Evolutionary conservation across 805 yeast species (phyloP).

Genomic region (Metschnikowia peoriensis): DNA sequence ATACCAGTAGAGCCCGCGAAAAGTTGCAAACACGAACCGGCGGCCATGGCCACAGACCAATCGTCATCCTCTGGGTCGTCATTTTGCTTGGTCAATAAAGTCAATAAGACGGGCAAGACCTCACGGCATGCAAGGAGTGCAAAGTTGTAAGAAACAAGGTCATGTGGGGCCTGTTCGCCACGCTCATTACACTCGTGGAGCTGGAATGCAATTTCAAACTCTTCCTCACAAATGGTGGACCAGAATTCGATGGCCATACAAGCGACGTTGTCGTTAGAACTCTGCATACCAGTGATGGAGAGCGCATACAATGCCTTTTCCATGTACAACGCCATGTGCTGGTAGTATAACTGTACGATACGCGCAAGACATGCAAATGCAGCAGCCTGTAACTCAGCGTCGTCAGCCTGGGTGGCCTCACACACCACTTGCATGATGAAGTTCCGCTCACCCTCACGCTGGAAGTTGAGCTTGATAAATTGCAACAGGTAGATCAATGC

Average conservation of each 20-base stretch:
- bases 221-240: constrained; percentile 99
- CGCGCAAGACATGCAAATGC: constrained; percentile 95
- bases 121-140: constrained; percentile 81
- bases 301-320: constrained; percentile 91
- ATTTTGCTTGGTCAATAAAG: constrained; percentile 79
- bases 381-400: constrained; percentile 80
- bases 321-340: constrained; percentile 92
- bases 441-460: constrained; percentile 91
- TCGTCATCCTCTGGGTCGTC: constrained; percentile 94
- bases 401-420: constrained; percentile 93
- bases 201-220: constrained; percentile 73
- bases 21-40: constrained; percentile 93
- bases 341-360: constrained; percentile 86
- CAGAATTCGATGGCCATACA: constrained; percentile 99
- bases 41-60: constrained; percentile 98
- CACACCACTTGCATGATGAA: constrained; percentile 98
- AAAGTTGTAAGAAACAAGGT: constrained; percentile 66
- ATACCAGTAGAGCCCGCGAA: constrained; percentile 90
- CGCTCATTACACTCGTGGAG: constrained; percentile 54
- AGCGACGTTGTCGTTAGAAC: constrained; percentile 78
- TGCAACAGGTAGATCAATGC: constrained; percentile 90
- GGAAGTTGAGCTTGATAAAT: constrained; percentile 85
- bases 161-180: constrained; percentile 32
- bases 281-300: constrained; percentile 90
- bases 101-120: constrained; percentile 82